A percentile compares a stretch with the other conserved stretches of the same genome.
These are phyloP conservation scores for Dactylis glomerata DNA, from an alignment of 176 grass and related monocot species.

Conservation along the genomic window DNA sequence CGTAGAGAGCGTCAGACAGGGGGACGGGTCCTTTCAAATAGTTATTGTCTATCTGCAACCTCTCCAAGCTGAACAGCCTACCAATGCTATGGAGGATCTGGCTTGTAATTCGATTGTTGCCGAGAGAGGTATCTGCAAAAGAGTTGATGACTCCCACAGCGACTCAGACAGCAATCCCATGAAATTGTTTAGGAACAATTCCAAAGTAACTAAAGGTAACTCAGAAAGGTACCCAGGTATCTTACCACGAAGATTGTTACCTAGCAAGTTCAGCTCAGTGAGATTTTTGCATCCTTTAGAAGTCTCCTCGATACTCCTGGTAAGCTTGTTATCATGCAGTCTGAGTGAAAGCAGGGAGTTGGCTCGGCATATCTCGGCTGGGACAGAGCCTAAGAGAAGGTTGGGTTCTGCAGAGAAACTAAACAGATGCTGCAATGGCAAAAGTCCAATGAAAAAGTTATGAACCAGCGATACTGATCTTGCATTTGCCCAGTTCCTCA, in stretches of 20 bases:
- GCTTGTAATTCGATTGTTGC: conserved; percentile 4
- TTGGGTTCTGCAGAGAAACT: conserved; percentile 73
- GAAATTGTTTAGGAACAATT: no score
- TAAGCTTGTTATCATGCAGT: conserved; percentile 63
- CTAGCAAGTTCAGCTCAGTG: conserved; percentile 62
- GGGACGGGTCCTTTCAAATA: conserved; percentile 65
- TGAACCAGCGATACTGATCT: conserved; percentile 51
- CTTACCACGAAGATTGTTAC: conserved; percentile 69
- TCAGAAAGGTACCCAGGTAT: conserved; percentile 64
- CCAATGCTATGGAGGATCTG: conserved; percentile 56
- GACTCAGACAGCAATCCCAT: no score
- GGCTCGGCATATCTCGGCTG: conserved; percentile 49
- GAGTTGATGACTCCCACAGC: no score
- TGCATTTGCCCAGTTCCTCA: conserved; percentile 55
- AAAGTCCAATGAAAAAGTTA: conserved; percentile 56
- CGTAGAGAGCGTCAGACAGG: conserved; percentile 47
- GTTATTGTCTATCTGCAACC: conserved; percentile 64
- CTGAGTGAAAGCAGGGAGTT: conserved; percentile 54
- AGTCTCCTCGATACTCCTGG: conserved; percentile 47
- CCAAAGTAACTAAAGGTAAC: conserved; percentile 62
- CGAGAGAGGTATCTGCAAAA: no score
- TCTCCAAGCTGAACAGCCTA: conserved; percentile 51
- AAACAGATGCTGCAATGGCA: conserved; percentile 49
- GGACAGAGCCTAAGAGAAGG: conserved; percentile 61
- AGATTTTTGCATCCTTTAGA: conserved; percentile 67